Conservation (phyloP, 176 grass and related monocot species). For the Canna indica region DNA sequence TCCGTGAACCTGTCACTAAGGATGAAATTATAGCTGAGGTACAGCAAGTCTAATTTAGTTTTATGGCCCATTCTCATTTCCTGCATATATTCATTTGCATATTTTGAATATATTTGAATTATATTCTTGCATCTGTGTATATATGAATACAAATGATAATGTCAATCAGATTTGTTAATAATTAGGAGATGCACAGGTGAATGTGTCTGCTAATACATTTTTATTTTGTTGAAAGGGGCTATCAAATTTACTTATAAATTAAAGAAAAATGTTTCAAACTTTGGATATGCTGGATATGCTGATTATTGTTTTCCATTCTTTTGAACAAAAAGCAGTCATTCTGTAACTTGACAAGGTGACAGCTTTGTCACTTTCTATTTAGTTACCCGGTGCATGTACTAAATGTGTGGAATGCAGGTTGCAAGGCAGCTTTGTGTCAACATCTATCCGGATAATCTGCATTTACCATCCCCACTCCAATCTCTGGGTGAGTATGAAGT, state of each 20-base stretch:
- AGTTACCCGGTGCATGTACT: background rate
- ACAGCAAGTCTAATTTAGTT: background rate
- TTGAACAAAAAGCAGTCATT: background rate
- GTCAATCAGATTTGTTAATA: no score
- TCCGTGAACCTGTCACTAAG: conserved; percentile 55
- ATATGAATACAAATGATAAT: no score
- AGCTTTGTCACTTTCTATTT: background rate
- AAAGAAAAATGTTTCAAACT: no score
- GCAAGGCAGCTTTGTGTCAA: conserved; percentile 65
- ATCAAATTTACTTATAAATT: no score
- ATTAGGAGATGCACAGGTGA: no score
- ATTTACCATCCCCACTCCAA: conserved; percentile 43
- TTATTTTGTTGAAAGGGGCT: no score
- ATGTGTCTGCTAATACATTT: no score
- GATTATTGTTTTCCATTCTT: no score
- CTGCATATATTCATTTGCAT: background rate
- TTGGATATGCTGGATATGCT: no score
- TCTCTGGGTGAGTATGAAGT: conserved; percentile 74
- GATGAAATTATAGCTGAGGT: conserved; percentile 87
- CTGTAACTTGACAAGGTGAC: background rate
- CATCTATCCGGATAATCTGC: conserved; percentile 79
- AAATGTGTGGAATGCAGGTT: conserved; percentile 34
- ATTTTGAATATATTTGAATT: background rate
- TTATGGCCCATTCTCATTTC: no score
- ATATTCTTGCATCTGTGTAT: background rate